phyloP scores from a whole-genome alignment of 1,139 yeast species.

The Geotrichum australiense region DNA sequence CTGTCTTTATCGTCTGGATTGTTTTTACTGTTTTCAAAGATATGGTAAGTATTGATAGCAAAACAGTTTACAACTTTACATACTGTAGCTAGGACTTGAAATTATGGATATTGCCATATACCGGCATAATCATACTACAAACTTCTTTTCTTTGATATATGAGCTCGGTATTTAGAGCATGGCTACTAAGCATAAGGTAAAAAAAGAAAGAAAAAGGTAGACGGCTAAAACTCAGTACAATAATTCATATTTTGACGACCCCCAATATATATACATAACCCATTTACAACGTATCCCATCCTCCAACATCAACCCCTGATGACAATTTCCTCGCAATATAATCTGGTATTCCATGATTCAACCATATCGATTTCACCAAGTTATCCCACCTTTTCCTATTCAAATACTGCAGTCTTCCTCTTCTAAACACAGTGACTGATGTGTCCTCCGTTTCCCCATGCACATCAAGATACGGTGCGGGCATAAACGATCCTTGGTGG shows the following conservation, averaged over 20 bases:
- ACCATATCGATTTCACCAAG: slow-evolving; percentile 62
- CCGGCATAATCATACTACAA: no score
- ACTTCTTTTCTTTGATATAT: no score
- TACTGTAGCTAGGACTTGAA: no score
- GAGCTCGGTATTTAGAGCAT: no score
- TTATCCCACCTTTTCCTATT: slow-evolving; percentile 59
- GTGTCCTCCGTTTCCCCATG: slow-evolving; percentile 86
- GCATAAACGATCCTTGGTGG: slow-evolving; percentile 70
- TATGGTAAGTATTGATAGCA: no score
- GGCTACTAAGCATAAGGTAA: not conserved
- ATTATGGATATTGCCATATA: no score
- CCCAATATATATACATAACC: not conserved
- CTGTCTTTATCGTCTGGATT: no score
- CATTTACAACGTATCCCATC: slow-evolving; percentile 80
- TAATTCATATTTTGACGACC: not conserved
- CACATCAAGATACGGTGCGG: slow-evolving; percentile 76
- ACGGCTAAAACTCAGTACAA: slow-evolving; percentile 5
- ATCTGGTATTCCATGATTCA: slow-evolving; percentile 73
- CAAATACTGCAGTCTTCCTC: slow-evolving; percentile 65
- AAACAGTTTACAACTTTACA: no score
- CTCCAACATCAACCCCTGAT: slow-evolving; percentile 76
- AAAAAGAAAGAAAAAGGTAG: not conserved
- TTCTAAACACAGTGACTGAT: slow-evolving; percentile 36
- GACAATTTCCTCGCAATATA: slow-evolving; percentile 74
- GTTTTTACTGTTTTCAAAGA: no score